Base-by-base conservation (phyloP, 202 grass and related monocot genomes). In the Saccharum hybrid region DNA sequence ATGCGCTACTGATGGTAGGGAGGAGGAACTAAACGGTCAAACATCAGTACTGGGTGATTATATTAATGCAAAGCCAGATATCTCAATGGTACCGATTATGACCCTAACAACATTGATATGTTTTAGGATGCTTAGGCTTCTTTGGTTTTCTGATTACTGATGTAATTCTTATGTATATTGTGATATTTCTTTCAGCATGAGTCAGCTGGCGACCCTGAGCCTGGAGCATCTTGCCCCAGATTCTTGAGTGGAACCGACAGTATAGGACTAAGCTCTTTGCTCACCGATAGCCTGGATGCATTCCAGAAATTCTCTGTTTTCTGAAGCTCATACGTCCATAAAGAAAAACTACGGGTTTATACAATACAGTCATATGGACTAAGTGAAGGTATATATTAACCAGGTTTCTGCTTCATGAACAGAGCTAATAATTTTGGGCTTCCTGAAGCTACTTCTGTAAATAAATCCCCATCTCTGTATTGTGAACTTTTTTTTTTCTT, bases 301-400 rank as follows among this genome's bases (percentile, higher is more conserved):
- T 94, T 94, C 42, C 93, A 91, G 62, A 96, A 96, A 37, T 91
- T 98, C 72, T 94, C 86, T 30, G 83, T 94, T 86, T 84, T 81
- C 51, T 97, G 72, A 91, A 69, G 63, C 67, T 63, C 60, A 38
- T 48, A 62, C 33, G 66, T 68, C 38, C 72, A 15, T 62, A 64
- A 19, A 75, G 43, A 85, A 75, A 43, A 85, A 51, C 14, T 16
- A 51, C 14, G 16, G 8, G 21, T 40, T 51, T 48, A 40, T 48
- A 57, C 13, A 70, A 34, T 36, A 75, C 41, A 56, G 51, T 56
- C 9, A 13, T 62, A 11, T 63, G 69, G 49, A 46, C 9, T 8
- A 66, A 22, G 39, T 63, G 45, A 64, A 54, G 61, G 31, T 79
- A 63, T 68, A 79, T 8, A 61, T 48, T 67, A 34, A 49, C 46